phyloP scores from a whole-genome alignment of 176 grass and related monocot genomes.

The Eleusine coracana region DNA sequence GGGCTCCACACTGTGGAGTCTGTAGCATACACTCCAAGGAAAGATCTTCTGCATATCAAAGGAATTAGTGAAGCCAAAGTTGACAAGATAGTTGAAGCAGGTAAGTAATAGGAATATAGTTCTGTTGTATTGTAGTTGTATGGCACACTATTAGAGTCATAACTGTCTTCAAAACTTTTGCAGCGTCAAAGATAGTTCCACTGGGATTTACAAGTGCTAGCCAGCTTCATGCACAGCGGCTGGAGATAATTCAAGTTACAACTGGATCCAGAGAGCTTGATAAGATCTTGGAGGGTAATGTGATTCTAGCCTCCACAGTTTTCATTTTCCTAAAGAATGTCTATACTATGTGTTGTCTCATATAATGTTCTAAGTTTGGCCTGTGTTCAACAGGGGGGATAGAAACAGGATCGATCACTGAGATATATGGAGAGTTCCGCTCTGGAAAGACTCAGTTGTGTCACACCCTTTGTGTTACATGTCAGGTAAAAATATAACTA shows the following conservation, averaged over 20 bases:
- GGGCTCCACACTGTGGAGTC: constrained; percentile 82
- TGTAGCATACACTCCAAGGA: constrained; percentile 90
- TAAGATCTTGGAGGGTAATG: constrained; percentile 93
- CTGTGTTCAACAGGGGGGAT: constrained; percentile 69
- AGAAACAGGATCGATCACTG: constrained; percentile 95
- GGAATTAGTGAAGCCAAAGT: constrained; percentile 98
- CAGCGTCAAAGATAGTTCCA: constrained; percentile 89
- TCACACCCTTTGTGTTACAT: constrained; percentile 95
- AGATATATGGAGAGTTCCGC: constrained; percentile 95
- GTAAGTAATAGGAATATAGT: constrained; percentile 38
- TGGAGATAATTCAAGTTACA: constrained; percentile 96
- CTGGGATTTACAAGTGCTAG: constrained; percentile 98
- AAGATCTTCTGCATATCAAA: constrained; percentile 96
- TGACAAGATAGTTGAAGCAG: constrained; percentile 97
- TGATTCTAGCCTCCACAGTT: background rate
- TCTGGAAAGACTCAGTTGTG: constrained; percentile 92
- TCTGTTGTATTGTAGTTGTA: constrained; percentile 19
- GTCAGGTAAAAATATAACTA: constrained; percentile 59
- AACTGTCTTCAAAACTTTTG: constrained; percentile 9
- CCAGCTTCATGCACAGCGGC: constrained; percentile 88
- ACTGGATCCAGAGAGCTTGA: constrained; percentile 97
- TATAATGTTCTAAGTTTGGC: constrained; percentile 6
- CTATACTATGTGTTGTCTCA: background rate
- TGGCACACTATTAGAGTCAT: background rate
- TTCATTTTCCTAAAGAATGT: background rate